A percentile compares a stretch with the other conserved stretches of the same genome.
Evolutionary conservation across 345 rosid species (phyloP).

Genomic region (Mallotus nudiflorus): DNA sequence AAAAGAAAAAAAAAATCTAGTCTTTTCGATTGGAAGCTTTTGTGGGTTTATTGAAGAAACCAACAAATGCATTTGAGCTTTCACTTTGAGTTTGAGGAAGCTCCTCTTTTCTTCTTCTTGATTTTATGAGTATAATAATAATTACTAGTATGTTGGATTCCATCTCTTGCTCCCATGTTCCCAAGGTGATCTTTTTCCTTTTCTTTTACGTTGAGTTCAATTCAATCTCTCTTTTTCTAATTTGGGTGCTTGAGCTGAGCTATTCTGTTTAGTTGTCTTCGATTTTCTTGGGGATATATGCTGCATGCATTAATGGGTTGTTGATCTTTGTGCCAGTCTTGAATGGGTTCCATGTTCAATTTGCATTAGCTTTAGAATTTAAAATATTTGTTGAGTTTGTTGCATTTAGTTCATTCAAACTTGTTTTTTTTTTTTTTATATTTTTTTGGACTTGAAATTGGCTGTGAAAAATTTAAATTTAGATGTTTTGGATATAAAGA

Average conservation of each 20-base stretch:
- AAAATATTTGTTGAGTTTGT: neutral
- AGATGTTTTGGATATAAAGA: neutral
- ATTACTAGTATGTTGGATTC: slow-evolving; percentile 50
- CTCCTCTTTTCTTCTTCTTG: neutral
- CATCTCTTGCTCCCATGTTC: slow-evolving; percentile 41
- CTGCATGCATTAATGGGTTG: neutral
- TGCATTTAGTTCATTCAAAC: neutral
- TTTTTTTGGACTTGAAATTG: neutral
- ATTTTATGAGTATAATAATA: neutral
- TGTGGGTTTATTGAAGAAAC: slow-evolving; percentile 23
- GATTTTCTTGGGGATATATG: neutral
- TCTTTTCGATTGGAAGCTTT: slow-evolving; percentile 9
- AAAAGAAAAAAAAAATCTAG: slow-evolving; percentile 12
- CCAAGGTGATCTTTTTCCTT: slow-evolving; percentile 43
- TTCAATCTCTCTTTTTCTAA: neutral
- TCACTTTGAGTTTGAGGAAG: neutral
- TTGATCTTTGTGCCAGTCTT: neutral
- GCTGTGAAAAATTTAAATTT: neutral
- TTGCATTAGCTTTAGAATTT: neutral
- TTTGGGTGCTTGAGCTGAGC: neutral
- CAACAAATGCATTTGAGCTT: slow-evolving; percentile 28
- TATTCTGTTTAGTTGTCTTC: neutral
- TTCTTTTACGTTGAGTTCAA: slow-evolving; percentile 5
- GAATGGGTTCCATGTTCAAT: neutral
- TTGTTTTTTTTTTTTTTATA: neutral